Evolutionary conservation across 129 eudicot species (phyloP).

Genomic region (Smallanthus sonchifolius): DNA sequence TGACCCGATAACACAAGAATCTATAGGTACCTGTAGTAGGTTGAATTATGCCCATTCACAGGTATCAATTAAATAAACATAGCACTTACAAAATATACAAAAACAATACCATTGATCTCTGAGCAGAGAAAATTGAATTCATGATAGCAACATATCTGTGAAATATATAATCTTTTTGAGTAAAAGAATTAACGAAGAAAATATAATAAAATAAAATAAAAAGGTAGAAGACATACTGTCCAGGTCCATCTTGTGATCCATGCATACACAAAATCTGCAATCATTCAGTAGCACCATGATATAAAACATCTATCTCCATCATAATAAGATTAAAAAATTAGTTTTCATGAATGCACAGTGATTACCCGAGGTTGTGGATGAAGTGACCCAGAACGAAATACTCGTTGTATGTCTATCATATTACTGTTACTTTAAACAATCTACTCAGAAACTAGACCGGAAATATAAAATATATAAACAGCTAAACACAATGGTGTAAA

Average conservation of each 20-base stretch:
- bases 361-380: constrained; percentile 95
- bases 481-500: neutral
- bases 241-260: constrained; percentile 99
- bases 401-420: constrained; percentile 74
- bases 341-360: neutral
- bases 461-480: neutral
- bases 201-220: neutral
- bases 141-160: constrained; percentile 91
- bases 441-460: neutral
- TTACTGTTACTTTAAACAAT: constrained; percentile 35
- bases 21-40: constrained; percentile 51
- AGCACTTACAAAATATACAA: neutral
- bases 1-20: constrained; percentile 84
- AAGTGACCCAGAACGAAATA: constrained; percentile 72
- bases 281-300: constrained; percentile 11
- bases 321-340: neutral
- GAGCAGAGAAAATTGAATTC: constrained; percentile 97
- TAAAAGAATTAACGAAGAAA: neutral
- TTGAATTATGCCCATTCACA: neutral
- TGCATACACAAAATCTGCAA: constrained; percentile 90
- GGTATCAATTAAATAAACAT: neutral
- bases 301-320: neutral
- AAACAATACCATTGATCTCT: constrained; percentile 66
- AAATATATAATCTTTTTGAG: constrained; percentile 14
- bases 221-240: constrained; percentile 57